phyloP scores from a whole-genome alignment of 164 flowering plant species.

The Annona squamosa region DNA sequence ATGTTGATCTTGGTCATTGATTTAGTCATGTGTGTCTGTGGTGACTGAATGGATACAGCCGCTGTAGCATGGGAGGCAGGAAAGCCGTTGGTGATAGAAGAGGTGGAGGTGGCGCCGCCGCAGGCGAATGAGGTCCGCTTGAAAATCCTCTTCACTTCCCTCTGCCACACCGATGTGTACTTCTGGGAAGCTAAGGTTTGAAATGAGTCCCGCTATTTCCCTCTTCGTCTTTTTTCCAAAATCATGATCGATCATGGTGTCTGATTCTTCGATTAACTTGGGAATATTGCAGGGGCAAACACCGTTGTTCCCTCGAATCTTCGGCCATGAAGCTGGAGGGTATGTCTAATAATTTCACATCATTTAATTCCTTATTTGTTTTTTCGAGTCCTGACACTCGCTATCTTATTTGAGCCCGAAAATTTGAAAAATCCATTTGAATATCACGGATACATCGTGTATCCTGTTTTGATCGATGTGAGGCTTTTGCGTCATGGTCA shows the following conservation, averaged over 20 bases:
- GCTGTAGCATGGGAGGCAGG: conserved; percentile 59
- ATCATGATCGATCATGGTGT: not conserved
- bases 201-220: not conserved
- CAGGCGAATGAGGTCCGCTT: conserved; percentile 36
- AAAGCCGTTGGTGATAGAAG: conserved; percentile 46
- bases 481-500: not conserved
- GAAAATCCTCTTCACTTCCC: conserved; percentile 42
- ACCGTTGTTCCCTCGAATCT: conserved; percentile 46
- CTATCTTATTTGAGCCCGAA: too few relatives aligned
- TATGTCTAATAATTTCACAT: conserved; percentile 12
- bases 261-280: not conserved
- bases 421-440: too few relatives aligned
- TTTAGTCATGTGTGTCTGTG: not conserved
- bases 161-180: conserved; percentile 49
- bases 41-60: conserved; percentile 19
- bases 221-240: not conserved
- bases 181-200: conserved; percentile 57
- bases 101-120: conserved; percentile 50
- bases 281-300: conserved; percentile 37
- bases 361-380: not conserved
- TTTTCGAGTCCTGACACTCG: not conserved
- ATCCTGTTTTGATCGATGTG: not conserved
- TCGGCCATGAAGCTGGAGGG: conserved; percentile 59
- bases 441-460: too few relatives aligned
- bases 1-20: not conserved